Conservation (phyloP, 441 rosid species). For the Erodium trifolium region DNA sequence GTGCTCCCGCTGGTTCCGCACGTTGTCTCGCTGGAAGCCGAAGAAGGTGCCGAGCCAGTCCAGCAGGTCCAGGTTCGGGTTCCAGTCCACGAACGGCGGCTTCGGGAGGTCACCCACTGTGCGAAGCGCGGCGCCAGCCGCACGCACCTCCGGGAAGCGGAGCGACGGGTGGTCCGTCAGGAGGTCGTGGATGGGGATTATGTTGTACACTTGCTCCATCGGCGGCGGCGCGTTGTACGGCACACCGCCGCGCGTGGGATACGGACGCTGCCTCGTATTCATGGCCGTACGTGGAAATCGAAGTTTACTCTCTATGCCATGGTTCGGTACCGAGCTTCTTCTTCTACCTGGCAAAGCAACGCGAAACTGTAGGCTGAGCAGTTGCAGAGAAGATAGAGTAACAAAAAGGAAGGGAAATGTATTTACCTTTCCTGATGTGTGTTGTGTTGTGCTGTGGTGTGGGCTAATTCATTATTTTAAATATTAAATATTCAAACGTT, state of each 20-base stretch:
- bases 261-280: neutral
- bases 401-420: neutral
- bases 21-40: slow-evolving; percentile 25
- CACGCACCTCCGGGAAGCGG: slow-evolving; percentile 23
- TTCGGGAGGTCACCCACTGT: slow-evolving; percentile 22
- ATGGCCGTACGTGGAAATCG: neutral
- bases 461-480: too few species aligned
- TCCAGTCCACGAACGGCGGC: slow-evolving; percentile 19
- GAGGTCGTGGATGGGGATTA: slow-evolving; percentile 22
- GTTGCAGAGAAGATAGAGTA: neutral
- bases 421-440: neutral
- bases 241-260: slow-evolving; percentile 9
- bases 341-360: neutral
- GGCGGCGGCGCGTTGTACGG: slow-evolving; percentile 1
- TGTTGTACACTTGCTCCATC: slow-evolving; percentile 18
- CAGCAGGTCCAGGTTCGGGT: slow-evolving; percentile 18
- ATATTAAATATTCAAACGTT: neutral
- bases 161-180: slow-evolving; percentile 24
- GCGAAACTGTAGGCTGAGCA: neutral
- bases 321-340: neutral
- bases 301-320: neutral
- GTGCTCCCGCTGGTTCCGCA: slow-evolving; percentile 26
- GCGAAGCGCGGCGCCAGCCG: slow-evolving; percentile 20
- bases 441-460: neutral
- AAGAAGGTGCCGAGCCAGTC: slow-evolving; percentile 22